Percentiles rank a stretch among this genome's conserved stretches.
Conservation (phyloP, 768 basidiomycete genomes). For the Tylopilus plumbeoviolaceoides region DNA sequence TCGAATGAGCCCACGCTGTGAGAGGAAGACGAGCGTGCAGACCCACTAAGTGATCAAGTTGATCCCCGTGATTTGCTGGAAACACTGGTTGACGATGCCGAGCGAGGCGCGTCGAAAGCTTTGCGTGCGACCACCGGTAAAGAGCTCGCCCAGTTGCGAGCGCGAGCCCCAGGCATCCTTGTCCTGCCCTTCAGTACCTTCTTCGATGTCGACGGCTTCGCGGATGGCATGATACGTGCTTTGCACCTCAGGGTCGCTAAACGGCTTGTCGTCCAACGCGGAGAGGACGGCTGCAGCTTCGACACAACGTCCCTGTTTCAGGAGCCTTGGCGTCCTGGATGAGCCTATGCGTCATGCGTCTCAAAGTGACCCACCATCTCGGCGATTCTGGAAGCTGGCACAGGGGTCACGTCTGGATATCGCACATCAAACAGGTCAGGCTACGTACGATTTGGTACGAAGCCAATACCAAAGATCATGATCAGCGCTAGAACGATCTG, state of each 20-base stretch:
- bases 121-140: slow-evolving; percentile 52
- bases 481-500: slow-evolving; percentile 54
- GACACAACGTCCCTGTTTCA: slow-evolving; percentile 49
- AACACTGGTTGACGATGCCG: slow-evolving; percentile 57
- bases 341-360: background rate
- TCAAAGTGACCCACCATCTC: slow-evolving; percentile 39
- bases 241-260: no score
- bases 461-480: slow-evolving; percentile 44
- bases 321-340: slow-evolving; percentile 37
- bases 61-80: slow-evolving; percentile 68
- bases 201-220: no score
- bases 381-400: slow-evolving; percentile 55
- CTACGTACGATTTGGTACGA: slow-evolving; percentile 47
- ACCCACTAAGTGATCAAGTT: slow-evolving; percentile 63
- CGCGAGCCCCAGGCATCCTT: no score
- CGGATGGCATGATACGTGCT: no score
- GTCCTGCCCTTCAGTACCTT: no score
- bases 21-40: slow-evolving; percentile 4
- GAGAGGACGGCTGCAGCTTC: slow-evolving; percentile 60
- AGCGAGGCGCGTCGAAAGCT: slow-evolving; percentile 57
- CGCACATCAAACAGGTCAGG: background rate
- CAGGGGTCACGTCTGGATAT: background rate
- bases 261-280: no score
- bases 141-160: slow-evolving; percentile 46
- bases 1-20: slow-evolving; percentile 16